Evolutionary conservation across 2,329 filamentous ascomycete genomes (phyloP).

Genomic region (Fusarium veterinarium): DNA sequence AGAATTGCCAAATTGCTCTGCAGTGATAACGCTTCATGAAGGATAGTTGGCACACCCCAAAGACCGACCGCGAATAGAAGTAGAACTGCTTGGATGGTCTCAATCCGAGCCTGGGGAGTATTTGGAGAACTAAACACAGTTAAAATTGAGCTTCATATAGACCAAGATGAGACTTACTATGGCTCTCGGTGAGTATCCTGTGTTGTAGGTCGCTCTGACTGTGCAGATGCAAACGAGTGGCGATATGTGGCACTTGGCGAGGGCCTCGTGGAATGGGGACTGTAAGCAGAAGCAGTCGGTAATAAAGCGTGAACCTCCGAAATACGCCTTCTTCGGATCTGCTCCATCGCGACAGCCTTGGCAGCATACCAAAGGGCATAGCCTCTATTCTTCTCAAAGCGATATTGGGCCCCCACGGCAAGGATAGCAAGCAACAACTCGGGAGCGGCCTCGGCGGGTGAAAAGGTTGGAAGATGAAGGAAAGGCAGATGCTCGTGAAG

Average conservation of each 20-base stretch:
- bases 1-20: conserved; percentile 69
- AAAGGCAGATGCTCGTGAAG: conserved; percentile 70
- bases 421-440: conserved; percentile 76
- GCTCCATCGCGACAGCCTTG: conserved; percentile 67
- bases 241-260: conserved; percentile 68
- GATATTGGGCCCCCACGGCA: conserved; percentile 75
- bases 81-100: conserved; percentile 73
- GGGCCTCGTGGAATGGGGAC: conserved; percentile 68
- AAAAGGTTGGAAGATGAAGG: conserved; percentile 75
- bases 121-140: conserved; percentile 62
- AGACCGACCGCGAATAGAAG: conserved; percentile 70
- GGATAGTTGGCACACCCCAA: conserved; percentile 70
- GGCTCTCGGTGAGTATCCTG: conserved; percentile 70
- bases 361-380: conserved; percentile 72
- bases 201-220: conserved; percentile 66
- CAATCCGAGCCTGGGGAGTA: conserved; percentile 68
- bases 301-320: conserved; percentile 67
- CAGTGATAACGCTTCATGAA: conserved; percentile 69
- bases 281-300: conserved; percentile 68
- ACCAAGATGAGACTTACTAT: conserved; percentile 58
- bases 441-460: conserved; percentile 71
- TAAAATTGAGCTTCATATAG: neutral
- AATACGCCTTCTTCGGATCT: conserved; percentile 67
- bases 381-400: conserved; percentile 69
- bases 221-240: conserved; percentile 69